These are phyloP conservation scores for Carallia brachiata DNA, from an alignment of 345 rosid species.

Conservation along the genomic window DNA sequence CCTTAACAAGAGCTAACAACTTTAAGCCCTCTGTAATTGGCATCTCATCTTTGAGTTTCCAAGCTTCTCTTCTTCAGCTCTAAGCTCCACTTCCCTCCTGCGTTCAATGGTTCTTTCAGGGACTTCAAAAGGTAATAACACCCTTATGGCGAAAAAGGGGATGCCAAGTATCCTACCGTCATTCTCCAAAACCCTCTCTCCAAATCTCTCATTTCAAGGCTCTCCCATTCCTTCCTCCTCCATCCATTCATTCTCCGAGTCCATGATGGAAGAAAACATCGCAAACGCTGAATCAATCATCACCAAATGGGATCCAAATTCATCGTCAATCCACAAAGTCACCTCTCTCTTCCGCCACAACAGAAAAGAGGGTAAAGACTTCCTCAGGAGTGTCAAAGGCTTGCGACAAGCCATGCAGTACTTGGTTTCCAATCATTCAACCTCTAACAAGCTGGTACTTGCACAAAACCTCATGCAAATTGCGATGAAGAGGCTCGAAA, in stretches of 20 bases:
- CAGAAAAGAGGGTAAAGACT: conserved; percentile 52
- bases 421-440: conserved; percentile 36
- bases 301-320: conserved; percentile 51
- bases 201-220: conserved; percentile 19
- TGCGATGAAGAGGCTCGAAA: conserved; percentile 67
- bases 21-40: not conserved
- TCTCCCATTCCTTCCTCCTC: conserved; percentile 20
- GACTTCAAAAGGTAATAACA: not conserved
- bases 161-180: not conserved
- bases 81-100: not conserved
- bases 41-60: not conserved
- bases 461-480: conserved; percentile 56
- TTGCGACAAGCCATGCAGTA: conserved; percentile 59
- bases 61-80: not conserved
- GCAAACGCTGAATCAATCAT: conserved; percentile 47
- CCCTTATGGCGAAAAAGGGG: conserved; percentile 3
- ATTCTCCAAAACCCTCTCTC: conserved; percentile 9
- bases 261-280: conserved; percentile 48
- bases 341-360: conserved; percentile 36
- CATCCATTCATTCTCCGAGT: conserved; percentile 30
- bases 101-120: not conserved
- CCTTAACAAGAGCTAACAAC: not conserved
- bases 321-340: conserved; percentile 35
- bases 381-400: conserved; percentile 37
- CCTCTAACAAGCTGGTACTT: conserved; percentile 36